Evolutionary conservation across 805 yeast genomes (phyloP).

Genomic region (Ogataea dorogensis): DNA sequence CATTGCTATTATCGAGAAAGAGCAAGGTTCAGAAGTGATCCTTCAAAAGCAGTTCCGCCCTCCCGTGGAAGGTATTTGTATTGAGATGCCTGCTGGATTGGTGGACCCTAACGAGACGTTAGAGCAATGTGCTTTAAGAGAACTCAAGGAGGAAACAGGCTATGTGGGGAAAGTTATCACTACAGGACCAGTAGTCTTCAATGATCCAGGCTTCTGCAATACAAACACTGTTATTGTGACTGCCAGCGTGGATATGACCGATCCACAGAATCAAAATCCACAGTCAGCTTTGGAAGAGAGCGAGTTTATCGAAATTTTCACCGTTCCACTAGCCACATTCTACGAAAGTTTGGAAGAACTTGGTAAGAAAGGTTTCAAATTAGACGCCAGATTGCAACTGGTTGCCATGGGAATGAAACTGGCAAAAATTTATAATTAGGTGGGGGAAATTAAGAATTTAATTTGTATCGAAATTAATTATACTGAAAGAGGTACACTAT

Average conservation of each 20-base stretch:
- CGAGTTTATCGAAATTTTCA: constrained; percentile 89
- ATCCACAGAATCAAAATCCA: constrained; percentile 67
- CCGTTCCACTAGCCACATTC: constrained; percentile 60
- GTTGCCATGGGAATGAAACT: constrained; percentile 77
- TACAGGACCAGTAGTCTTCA: constrained; percentile 35
- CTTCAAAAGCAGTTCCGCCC: constrained; percentile 92
- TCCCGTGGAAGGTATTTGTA: constrained; percentile 82
- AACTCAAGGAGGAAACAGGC: constrained; percentile 90
- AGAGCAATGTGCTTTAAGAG: constrained; percentile 81
- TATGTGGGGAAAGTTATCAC: constrained; percentile 62
- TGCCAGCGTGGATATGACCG: constrained; percentile 69
- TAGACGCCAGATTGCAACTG: constrained; percentile 87
- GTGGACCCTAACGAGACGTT: constrained; percentile 80
- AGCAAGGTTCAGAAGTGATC: constrained; percentile 43
- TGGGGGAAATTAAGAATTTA: neutral
- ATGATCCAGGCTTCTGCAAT: constrained; percentile 76
- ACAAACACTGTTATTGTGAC: constrained; percentile 81
- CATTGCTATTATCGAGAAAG: constrained; percentile 61
- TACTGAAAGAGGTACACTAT: neutral
- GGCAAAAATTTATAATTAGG: constrained; percentile 34
- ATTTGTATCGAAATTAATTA: neutral
- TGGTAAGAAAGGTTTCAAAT: constrained; percentile 61
- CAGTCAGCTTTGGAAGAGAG: constrained; percentile 77
- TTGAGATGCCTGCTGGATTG: constrained; percentile 95
- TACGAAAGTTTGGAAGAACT: constrained; percentile 53